Base-by-base conservation (phyloP, 768 basidiomycete genomes). In the Termitomyces sp. region DNA sequence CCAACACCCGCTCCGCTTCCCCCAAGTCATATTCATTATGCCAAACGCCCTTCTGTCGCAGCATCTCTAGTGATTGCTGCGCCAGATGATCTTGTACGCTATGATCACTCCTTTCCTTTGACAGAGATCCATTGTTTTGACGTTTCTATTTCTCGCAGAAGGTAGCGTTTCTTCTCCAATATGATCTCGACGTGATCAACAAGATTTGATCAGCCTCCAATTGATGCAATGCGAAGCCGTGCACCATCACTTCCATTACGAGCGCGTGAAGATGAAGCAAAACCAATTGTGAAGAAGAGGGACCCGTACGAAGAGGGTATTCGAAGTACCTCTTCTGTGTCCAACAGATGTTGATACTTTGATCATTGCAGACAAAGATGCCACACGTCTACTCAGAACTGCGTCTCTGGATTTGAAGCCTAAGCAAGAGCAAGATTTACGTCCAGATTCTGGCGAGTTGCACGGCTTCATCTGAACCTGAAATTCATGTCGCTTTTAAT, bases 261-360 rank as follows among this genome's bases (percentile, higher is more conserved):
- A 37, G 13, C 8, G 5, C 16, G 22, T 27, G 57, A 64, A 37
- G 39, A 45, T 13, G 51, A 58, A 22, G 47, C n/a, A 6, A 36
- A 57, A 48, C 39, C 46, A 22, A 12, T 48, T 3, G 36, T 60
- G 13, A 54, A 53, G 37, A 67, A 65, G 54, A 54, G 44, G 5
- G 66, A 67, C 41, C 66, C 66, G 5, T 65, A 67, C 45, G 61
- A 67, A 55, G 61, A 63, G 54, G 64, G 66, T 67, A 48, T 8
- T 50, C 3, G 16, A 27, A 18, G 7, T 50, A 20, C 11, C 13
- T 12, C 27, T 53, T 22, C n/a, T 16, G 8, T 15, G 12, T 47
- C 37, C 16, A 36, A 24, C 16, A 41, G 30, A 42, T 41, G n/a
- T 30, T 24, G 5, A 48, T 24, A 0, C 37, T 22, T 44, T 34